phyloP scores from a whole-genome alignment of 2,329 filamentous ascomycete genomes.

The Ophiocordyceps camponoti-floridani region DNA sequence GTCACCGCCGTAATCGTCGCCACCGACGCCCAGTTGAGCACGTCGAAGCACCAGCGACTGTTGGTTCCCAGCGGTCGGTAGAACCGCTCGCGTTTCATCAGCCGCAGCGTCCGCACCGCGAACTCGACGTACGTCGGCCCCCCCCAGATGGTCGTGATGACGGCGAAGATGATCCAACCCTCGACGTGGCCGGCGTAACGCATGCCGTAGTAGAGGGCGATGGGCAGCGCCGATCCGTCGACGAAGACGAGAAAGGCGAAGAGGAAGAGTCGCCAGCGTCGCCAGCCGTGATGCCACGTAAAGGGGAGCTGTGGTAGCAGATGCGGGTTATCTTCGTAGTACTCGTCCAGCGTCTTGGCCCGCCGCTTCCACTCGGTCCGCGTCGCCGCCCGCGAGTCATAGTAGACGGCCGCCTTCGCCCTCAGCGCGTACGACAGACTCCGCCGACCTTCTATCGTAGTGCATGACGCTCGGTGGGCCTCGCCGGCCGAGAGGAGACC shows the following conservation, averaged over 20 bases:
- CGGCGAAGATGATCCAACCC: slow-evolving; percentile 28
- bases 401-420: slow-evolving; percentile 17
- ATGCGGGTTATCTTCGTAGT: slow-evolving; percentile 19
- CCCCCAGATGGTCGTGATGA: slow-evolving; percentile 36
- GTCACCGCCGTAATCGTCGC: slow-evolving; percentile 31
- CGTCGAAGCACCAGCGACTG: slow-evolving; percentile 30
- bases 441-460: slow-evolving; percentile 6
- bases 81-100: slow-evolving; percentile 28
- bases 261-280: slow-evolving; percentile 24
- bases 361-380: slow-evolving; percentile 16
- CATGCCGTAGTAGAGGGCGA: slow-evolving; percentile 33
- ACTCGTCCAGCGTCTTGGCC: slow-evolving; percentile 17
- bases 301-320: slow-evolving; percentile 21
- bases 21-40: slow-evolving; percentile 25
- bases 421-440: slow-evolving; percentile 18
- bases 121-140: slow-evolving; percentile 36
- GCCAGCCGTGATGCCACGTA: slow-evolving; percentile 21
- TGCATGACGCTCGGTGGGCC: not conserved
- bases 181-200: slow-evolving; percentile 20
- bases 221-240: slow-evolving; percentile 24
- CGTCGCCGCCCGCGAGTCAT: slow-evolving; percentile 20
- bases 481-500: not conserved
- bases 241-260: slow-evolving; percentile 29
- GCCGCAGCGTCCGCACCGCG: slow-evolving; percentile 26
- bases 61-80: slow-evolving; percentile 30